Evolutionary conservation across 2,329 filamentous ascomycete species (phyloP).

Genomic region (Alternaria brassicicola): DNA sequence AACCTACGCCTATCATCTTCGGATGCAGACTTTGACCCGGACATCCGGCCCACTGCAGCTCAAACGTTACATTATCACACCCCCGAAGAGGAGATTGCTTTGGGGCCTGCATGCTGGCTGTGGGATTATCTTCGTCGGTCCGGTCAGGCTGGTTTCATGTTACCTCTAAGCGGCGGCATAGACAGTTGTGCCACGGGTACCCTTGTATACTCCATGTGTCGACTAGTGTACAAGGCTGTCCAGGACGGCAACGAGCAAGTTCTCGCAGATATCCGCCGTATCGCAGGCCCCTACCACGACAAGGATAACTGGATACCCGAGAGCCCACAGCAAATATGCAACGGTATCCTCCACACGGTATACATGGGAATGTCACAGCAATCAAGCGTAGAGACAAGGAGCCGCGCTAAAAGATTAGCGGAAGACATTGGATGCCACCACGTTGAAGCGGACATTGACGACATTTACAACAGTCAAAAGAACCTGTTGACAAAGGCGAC

Average conservation of each 20-base stretch:
- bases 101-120: slow-evolving; percentile 69
- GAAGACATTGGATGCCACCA: slow-evolving; percentile 73
- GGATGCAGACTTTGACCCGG: slow-evolving; percentile 52
- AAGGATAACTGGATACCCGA: slow-evolving; percentile 57
- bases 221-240: slow-evolving; percentile 61
- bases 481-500: slow-evolving; percentile 64
- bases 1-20: slow-evolving; percentile 53
- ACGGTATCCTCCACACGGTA: slow-evolving; percentile 62
- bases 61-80: slow-evolving; percentile 41
- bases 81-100: slow-evolving; percentile 68
- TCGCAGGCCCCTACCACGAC: slow-evolving; percentile 57
- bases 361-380: slow-evolving; percentile 35
- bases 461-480: slow-evolving; percentile 65
- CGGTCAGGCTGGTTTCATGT: slow-evolving; percentile 58
- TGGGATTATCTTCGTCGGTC: slow-evolving; percentile 67
- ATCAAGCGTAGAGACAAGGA: slow-evolving; percentile 70
- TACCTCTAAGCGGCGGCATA: slow-evolving; percentile 66
- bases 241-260: slow-evolving; percentile 60
- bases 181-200: slow-evolving; percentile 56
- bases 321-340: slow-evolving; percentile 65
- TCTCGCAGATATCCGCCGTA: slow-evolving; percentile 58
- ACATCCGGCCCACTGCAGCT: slow-evolving; percentile 53
- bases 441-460: slow-evolving; percentile 62
- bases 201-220: slow-evolving; percentile 55
- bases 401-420: slow-evolving; percentile 66